Conservation (phyloP, 176 grass and related monocot genomes). For the Zea luxurians region DNA sequence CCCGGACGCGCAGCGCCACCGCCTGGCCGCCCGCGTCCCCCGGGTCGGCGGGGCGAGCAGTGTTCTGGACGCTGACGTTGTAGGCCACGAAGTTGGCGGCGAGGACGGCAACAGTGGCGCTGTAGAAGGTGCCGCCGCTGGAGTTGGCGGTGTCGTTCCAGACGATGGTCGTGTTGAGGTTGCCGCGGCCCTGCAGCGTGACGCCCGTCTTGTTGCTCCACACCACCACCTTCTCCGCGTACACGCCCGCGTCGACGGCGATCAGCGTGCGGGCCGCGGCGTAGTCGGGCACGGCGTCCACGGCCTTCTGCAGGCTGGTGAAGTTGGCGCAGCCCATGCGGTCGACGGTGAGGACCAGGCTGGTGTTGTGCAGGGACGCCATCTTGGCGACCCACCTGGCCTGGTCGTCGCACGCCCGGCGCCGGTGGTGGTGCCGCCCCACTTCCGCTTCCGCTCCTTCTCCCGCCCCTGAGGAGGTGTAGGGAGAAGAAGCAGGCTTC, state of each 20-base stretch:
- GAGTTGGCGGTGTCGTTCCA: slow-evolving; percentile 84
- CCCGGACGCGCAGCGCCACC: slow-evolving; percentile 67
- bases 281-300: slow-evolving; percentile 65
- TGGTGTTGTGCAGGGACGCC: slow-evolving; percentile 51
- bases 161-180: slow-evolving; percentile 53
- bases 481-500: slow-evolving; percentile 1
- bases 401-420: slow-evolving; percentile 42
- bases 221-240: slow-evolving; percentile 79
- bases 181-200: slow-evolving; percentile 67
- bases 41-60: slow-evolving; percentile 45
- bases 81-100: slow-evolving; percentile 61
- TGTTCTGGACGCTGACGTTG: slow-evolving; percentile 84
- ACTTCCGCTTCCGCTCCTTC: not conserved
- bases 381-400: slow-evolving; percentile 51
- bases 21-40: slow-evolving; percentile 67
- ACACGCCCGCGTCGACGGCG: slow-evolving; percentile 63
- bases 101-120: slow-evolving; percentile 62
- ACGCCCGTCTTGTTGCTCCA: slow-evolving; percentile 66
- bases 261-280: slow-evolving; percentile 51
- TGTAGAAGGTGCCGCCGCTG: slow-evolving; percentile 59
- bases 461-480: not conserved
- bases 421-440: slow-evolving; percentile 35
- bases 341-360: slow-evolving; percentile 65
- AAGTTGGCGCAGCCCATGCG: slow-evolving; percentile 72
- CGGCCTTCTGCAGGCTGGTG: slow-evolving; percentile 65